A percentile compares a stretch with the other conserved stretches of the same genome.
Evolutionary conservation across 2,329 filamentous ascomycete genomes (phyloP).

Genomic region (Ceratocystis lukuohia): DNA sequence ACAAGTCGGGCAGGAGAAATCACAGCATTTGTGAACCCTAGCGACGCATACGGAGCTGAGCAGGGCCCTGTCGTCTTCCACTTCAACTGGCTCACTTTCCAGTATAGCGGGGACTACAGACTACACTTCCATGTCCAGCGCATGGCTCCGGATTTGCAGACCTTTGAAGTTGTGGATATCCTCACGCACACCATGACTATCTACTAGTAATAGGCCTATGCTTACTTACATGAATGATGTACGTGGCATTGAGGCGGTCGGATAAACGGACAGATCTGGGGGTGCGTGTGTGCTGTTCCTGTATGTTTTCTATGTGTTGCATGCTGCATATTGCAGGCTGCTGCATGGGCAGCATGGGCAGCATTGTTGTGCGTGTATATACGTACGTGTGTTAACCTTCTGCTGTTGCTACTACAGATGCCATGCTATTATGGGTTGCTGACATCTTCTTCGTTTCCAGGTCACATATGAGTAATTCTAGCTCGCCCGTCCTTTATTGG

Average conservation of each 20-base stretch:
- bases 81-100: not conserved
- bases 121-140: not conserved
- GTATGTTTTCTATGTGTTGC: not conserved
- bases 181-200: not conserved
- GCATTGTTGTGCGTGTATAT: not conserved
- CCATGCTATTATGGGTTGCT: not conserved
- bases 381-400: not conserved
- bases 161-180: conserved; percentile 1
- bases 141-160: not conserved
- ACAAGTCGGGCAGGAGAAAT: not conserved
- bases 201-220: not conserved
- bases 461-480: not conserved
- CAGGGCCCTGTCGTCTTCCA: not conserved
- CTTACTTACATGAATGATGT: not conserved
- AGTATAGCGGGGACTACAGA: not conserved
- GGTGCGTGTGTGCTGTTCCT: not conserved
- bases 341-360: not conserved
- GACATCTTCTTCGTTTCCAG: not conserved
- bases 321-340: no score
- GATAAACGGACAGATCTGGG: not conserved
- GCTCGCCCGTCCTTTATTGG: not conserved
- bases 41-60: not conserved
- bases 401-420: not conserved
- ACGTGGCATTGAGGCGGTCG: not conserved
- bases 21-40: not conserved